Percentiles rank a stretch among this genome's conserved stretches.
These are phyloP conservation scores for Pezicula carpinea DNA, from an alignment of 2,329 filamentous ascomycete species.

Conservation along the genomic window DNA sequence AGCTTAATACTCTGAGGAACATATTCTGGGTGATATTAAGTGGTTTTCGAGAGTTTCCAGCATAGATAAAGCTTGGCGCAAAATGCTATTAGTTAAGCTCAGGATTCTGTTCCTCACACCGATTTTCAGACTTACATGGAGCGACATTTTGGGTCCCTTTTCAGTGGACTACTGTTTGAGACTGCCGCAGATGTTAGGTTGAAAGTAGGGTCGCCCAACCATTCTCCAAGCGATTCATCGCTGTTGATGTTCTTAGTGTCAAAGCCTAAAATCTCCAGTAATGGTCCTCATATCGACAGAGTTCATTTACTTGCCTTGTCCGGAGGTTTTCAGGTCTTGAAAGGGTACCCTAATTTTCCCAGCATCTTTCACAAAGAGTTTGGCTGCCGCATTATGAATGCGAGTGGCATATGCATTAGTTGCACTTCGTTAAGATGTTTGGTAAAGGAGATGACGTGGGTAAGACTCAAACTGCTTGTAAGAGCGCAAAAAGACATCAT, in stretches of 20 bases:
- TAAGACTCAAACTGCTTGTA: too few relatives aligned
- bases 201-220: background rate
- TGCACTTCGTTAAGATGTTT: too few relatives aligned
- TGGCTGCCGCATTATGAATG: too few relatives aligned
- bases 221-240: background rate
- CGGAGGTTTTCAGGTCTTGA: too few relatives aligned
- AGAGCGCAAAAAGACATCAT: too few relatives aligned
- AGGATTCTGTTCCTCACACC: background rate
- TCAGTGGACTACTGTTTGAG: background rate
- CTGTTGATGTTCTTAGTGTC: background rate
- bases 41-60: constrained; percentile 13
- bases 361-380: too few relatives aligned
- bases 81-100: background rate
- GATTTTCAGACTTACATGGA: constrained; percentile 24
- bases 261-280: background rate
- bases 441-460: too few relatives aligned
- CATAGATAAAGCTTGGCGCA: constrained; percentile 22
- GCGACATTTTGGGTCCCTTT: constrained; percentile 19
- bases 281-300: too few relatives aligned
- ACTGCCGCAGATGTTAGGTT: background rate
- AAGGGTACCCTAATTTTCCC: too few relatives aligned
- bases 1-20: constrained; percentile 22
- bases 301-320: too few relatives aligned
- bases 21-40: constrained; percentile 21
- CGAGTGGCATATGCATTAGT: too few relatives aligned